Conservation (phyloP, 306 rosid genomes). For the Pyrus pyrifolia region DNA sequence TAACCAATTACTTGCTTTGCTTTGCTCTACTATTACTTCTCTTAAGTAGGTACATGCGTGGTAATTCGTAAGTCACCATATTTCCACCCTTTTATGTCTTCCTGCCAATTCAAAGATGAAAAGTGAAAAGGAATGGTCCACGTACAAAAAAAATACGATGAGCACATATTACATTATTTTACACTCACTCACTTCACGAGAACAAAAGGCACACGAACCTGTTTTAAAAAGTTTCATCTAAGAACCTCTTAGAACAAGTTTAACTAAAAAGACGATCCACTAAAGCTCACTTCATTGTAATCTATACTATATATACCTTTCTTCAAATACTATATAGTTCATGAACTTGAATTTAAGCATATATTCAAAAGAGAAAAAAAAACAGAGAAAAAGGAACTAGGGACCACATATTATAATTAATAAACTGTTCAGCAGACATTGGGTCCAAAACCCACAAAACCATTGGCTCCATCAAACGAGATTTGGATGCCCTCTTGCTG, state of each 20-base stretch:
- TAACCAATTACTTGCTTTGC: too few relatives aligned
- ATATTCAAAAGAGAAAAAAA: neutral
- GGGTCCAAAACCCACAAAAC: conserved; percentile 88
- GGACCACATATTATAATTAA: neutral
- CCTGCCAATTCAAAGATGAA: neutral
- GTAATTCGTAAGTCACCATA: neutral
- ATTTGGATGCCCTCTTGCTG: conserved; percentile 89
- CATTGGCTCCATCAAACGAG: conserved; percentile 73
- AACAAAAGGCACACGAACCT: neutral
- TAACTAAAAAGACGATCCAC: neutral
- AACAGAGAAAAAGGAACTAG: neutral
- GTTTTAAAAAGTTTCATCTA: too few relatives aligned
- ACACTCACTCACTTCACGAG: neutral
- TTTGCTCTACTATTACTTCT: too few relatives aligned
- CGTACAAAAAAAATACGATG: too few relatives aligned
- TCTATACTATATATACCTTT: neutral
- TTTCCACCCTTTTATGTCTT: neutral
- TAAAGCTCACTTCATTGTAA: neutral
- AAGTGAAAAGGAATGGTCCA: neutral
- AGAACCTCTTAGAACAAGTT: neutral
- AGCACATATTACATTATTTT: neutral
- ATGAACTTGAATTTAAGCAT: neutral
- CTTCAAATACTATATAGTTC: neutral
- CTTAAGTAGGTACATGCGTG: too few relatives aligned
- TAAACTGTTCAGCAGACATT: conserved; percentile 43